Evolutionary conservation across 495 filamentous ascomycete species (phyloP).

Genomic region (Xylaria grammica): DNA sequence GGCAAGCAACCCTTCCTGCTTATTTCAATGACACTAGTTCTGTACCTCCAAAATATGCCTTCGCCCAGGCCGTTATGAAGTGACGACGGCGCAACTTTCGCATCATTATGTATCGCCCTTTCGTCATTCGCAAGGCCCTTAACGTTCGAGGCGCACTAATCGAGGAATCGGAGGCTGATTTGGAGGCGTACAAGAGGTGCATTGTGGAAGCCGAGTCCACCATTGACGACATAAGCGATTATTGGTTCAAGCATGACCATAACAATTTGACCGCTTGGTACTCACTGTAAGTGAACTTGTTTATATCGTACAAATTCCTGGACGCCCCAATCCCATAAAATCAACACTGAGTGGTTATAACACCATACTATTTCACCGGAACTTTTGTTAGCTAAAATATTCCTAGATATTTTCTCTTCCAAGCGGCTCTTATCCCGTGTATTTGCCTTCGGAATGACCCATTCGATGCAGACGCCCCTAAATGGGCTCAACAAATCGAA

Average conservation of each 20-base stretch:
- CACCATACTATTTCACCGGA: no score
- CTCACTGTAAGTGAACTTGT: conserved; percentile 57
- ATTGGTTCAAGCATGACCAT: conserved; percentile 37
- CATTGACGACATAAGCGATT: conserved; percentile 16
- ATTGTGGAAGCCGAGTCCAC: conserved; percentile 20
- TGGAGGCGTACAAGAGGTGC: conserved; percentile 22
- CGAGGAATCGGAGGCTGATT: conserved; percentile 19
- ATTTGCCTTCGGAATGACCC: conserved; percentile 58
- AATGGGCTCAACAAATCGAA: conserved; percentile 55
- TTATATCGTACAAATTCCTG: no score
- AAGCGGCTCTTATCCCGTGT: conserved; percentile 57
- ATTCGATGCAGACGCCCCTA: conserved; percentile 46
- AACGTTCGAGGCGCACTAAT: no score
- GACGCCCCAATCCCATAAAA: no score
- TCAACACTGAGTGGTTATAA: no score
- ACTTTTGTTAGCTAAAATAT: no score
- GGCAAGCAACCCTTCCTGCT: conserved; percentile 50
- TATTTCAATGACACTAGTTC: conserved; percentile 47
- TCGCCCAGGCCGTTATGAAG: conserved; percentile 48
- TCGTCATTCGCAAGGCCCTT: conserved; percentile 56
- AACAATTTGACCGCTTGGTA: conserved; percentile 57
- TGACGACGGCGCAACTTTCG: conserved; percentile 60
- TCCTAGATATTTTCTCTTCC: conserved; percentile 58
- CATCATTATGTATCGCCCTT: conserved; percentile 58
- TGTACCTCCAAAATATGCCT: conserved; percentile 45